Base-by-base conservation (phyloP, 2,329 filamentous ascomycete species). In the Claviceps cyperi region DNA sequence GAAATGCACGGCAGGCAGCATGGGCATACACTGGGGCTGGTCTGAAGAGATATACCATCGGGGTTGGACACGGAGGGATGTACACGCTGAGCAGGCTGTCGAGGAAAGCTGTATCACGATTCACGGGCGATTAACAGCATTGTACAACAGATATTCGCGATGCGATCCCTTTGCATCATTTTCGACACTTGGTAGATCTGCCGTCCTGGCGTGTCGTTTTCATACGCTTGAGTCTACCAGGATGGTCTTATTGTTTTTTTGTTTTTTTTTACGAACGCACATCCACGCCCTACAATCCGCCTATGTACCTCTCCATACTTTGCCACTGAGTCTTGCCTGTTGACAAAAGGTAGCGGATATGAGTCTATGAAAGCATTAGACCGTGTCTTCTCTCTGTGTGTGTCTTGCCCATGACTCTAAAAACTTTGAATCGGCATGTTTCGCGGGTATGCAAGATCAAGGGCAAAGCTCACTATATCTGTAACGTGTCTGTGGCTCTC, bases 271-370 rank as follows among this genome's bases (percentile, higher is more conserved):
- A 43, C 7, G 5, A 8, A 15, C 15, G 8, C 13, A 43, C 21
- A 40, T 11, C 15, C 4, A 4, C 13, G 24, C 9, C 17, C 59
- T 67, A 69, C 61, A 67, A 63, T 52, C 63, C 59, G 54, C 57
- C 61, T 55, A 69, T 64, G 60, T 69, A 68, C 56, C 65, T 62
- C 63, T 69, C 77, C 74, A 81, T 80, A 49, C 63, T 70, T 57
- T 83, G 76, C 78, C 79, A 83, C 59, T 83, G 75, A 24, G 77
- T 79, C 66, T 80, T 82, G 49, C 80, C 80, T 3, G 75, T 81
- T 9, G 78, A 81, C 51, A 82, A 62, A 38, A 83, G 70, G 61
- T 82, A 83, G 51, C 76, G 71, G 55, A 82, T 78, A 57, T 83
- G 79, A 55, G 66, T 64, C 77, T 80, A 22, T 7, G 4, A 21